Evolutionary conservation across 2,329 filamentous ascomycete species (phyloP).

Genomic region (Aschersonia sp.): DNA sequence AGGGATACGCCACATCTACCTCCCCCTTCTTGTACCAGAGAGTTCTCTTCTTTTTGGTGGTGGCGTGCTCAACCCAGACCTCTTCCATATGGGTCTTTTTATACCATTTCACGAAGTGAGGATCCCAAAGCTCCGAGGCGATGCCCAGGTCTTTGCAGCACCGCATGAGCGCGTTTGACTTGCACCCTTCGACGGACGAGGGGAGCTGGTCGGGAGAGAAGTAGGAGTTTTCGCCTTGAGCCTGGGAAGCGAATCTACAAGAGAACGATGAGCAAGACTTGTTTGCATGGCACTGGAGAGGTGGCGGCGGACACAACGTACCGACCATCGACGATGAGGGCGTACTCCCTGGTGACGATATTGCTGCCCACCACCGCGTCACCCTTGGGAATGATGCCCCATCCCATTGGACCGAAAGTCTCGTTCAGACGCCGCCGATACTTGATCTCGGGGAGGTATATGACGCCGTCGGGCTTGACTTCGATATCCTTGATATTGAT

Average conservation of each 20-base stretch:
- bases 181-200: conserved; percentile 90
- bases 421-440: conserved; percentile 81
- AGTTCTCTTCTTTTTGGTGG: conserved; percentile 79
- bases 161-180: conserved; percentile 93
- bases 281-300: not conserved
- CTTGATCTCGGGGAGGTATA: conserved; percentile 97
- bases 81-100: conserved; percentile 62
- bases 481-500: conserved; percentile 68
- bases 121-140: conserved; percentile 93
- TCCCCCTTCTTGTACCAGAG: conserved; percentile 71
- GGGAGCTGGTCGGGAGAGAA: conserved; percentile 83
- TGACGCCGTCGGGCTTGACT: conserved; percentile 92
- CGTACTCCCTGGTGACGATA: conserved; percentile 80
- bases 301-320: conserved; percentile 25
- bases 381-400: conserved; percentile 81
- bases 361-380: conserved; percentile 76
- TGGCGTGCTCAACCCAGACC: conserved; percentile 77
- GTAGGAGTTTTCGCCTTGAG: conserved; percentile 88
- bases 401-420: conserved; percentile 89
- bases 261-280: too few species aligned
- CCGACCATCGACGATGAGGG: conserved; percentile 77
- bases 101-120: conserved; percentile 74
- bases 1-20: conserved; percentile 54
- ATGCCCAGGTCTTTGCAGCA: conserved; percentile 98
- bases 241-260: conserved; percentile 65